Conservation (phyloP, 2,329 filamentous ascomycete genomes). For the Fonsecaea nubica region DNA sequence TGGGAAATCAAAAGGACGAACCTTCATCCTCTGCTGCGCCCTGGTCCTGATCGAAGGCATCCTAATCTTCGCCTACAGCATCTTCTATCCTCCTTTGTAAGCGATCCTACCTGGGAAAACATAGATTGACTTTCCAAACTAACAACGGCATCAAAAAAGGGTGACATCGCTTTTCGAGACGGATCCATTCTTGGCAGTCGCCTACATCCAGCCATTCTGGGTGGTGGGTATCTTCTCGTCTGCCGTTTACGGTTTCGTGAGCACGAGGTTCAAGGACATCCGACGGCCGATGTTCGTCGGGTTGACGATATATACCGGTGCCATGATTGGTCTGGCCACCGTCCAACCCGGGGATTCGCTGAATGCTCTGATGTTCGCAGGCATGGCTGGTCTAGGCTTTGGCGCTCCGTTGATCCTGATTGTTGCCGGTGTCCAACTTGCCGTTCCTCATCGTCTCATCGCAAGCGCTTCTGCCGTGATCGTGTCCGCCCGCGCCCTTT, state of each 20-base stretch:
- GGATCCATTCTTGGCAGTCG: slow-evolving; percentile 27
- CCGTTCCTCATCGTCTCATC: slow-evolving; percentile 20
- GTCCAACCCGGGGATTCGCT: slow-evolving; percentile 18
- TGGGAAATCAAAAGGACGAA: slow-evolving; percentile 16
- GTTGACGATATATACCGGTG: slow-evolving; percentile 21
- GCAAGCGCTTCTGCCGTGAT: slow-evolving; percentile 24
- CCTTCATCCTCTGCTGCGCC: slow-evolving; percentile 22
- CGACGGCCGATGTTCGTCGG: slow-evolving; percentile 25
- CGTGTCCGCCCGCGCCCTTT: slow-evolving; percentile 25
- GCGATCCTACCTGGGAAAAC: slow-evolving; percentile 6
- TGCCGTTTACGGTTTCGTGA: slow-evolving; percentile 21
- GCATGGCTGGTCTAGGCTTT: slow-evolving; percentile 23
- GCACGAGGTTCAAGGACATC: slow-evolving; percentile 27
- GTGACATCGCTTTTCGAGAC: slow-evolving; percentile 23
- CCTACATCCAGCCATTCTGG: slow-evolving; percentile 21
- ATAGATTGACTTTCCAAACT: slow-evolving; percentile 7
- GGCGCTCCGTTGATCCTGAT: slow-evolving; percentile 24
- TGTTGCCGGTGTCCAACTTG: slow-evolving; percentile 22
- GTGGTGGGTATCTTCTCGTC: slow-evolving; percentile 18
- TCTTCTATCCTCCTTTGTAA: slow-evolving; percentile 11
- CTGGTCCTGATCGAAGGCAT: slow-evolving; percentile 27
- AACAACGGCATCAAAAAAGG: not conserved
- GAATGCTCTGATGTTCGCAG: slow-evolving; percentile 18
- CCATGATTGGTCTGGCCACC: slow-evolving; percentile 20
- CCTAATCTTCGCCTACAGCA: slow-evolving; percentile 20